Conservation (phyloP, 148 eudicot genomes). For the Camellia japonica region DNA sequence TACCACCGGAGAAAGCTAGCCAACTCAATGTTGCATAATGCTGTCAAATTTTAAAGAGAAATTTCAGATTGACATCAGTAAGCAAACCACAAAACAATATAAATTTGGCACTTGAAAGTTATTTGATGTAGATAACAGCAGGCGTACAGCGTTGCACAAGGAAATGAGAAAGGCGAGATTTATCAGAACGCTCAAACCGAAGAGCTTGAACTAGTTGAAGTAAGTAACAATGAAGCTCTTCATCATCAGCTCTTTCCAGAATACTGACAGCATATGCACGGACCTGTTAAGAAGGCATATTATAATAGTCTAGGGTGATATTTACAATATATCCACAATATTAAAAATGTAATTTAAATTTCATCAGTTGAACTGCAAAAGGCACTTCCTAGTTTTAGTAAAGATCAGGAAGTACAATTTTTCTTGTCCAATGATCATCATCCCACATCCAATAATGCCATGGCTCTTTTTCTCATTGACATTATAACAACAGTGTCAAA, state of each 20-base stretch:
- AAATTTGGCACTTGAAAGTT: neutral
- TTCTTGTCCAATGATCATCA: neutral
- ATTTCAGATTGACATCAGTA: conserved; percentile 11
- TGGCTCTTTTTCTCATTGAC: no score
- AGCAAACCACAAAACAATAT: conserved; percentile 10
- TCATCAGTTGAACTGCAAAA: neutral
- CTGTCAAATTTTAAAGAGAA: conserved; percentile 37
- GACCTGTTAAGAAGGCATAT: conserved; percentile 50
- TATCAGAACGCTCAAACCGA: conserved; percentile 95
- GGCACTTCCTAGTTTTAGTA: neutral
- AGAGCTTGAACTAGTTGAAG: conserved; percentile 99
- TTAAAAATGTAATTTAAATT: neutral
- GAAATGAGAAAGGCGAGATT: conserved; percentile 87
- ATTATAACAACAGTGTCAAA: neutral
- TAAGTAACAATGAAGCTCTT: conserved; percentile 95
- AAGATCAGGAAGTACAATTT: neutral
- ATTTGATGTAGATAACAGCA: conserved; percentile 1
- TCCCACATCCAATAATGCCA: neutral
- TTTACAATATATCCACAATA: neutral
- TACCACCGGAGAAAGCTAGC: conserved; percentile 99
- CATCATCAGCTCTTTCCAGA: conserved; percentile 97
- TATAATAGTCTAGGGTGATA: conserved; percentile 6
- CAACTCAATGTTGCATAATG: conserved; percentile 76
- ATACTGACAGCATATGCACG: conserved; percentile 97
- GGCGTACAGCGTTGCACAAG: conserved; percentile 90